Conservation (phyloP, 2,329 filamentous ascomycete species). For the Trichoderma asperellum region DNA sequence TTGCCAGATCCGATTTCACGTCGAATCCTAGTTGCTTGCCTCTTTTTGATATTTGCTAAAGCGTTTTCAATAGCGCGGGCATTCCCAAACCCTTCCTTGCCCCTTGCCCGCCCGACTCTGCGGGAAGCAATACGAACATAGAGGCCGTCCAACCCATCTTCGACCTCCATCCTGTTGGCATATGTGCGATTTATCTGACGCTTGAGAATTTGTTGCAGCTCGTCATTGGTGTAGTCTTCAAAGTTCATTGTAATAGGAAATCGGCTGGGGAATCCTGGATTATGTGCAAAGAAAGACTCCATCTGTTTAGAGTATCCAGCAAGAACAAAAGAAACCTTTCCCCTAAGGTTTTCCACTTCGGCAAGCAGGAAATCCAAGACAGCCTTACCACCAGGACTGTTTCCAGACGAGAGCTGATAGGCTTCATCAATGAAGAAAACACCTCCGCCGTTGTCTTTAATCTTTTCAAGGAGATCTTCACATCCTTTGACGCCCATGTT, state of each 20-base stretch:
- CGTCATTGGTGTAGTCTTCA: slow-evolving; percentile 67
- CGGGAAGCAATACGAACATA: slow-evolving; percentile 66
- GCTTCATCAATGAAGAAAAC: slow-evolving; percentile 80
- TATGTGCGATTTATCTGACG: slow-evolving; percentile 60
- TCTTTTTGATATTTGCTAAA: slow-evolving; percentile 55
- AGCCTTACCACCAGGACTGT: slow-evolving; percentile 59
- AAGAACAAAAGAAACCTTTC: slow-evolving; percentile 71
- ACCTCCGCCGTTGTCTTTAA: slow-evolving; percentile 65
- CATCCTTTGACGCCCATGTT: slow-evolving; percentile 62
- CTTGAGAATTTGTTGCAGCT: slow-evolving; percentile 65
- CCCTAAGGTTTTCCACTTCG: slow-evolving; percentile 72
- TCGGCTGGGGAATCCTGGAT: slow-evolving; percentile 70
- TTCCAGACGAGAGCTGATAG: slow-evolving; percentile 69
- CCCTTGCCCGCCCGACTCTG: slow-evolving; percentile 64
- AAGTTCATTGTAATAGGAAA: slow-evolving; percentile 70
- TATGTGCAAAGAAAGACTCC: slow-evolving; percentile 76
- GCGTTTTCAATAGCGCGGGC: slow-evolving; percentile 69
- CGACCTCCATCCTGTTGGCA: slow-evolving; percentile 58
- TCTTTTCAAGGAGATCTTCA: slow-evolving; percentile 52
- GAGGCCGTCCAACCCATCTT: slow-evolving; percentile 61
- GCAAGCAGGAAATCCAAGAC: slow-evolving; percentile 73
- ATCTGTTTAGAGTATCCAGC: slow-evolving; percentile 76
- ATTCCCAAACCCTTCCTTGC: slow-evolving; percentile 72
- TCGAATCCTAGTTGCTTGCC: slow-evolving; percentile 62
- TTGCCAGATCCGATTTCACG: slow-evolving; percentile 48